These are phyloP conservation scores for Camellia oleifera DNA, from an alignment of 179 eudicot genomes.

Conservation along the genomic window DNA sequence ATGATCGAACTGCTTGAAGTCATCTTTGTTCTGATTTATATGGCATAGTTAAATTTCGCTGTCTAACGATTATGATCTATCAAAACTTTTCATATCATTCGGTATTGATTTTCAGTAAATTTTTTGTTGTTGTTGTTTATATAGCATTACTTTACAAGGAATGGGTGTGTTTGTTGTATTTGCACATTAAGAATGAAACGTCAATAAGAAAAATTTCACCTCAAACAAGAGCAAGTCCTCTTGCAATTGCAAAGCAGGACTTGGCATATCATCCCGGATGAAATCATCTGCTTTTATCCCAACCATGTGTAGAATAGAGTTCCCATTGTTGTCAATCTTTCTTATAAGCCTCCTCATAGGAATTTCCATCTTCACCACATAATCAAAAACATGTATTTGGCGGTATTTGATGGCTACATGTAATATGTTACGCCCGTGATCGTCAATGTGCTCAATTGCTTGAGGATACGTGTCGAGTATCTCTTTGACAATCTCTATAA, in stretches of 20 bases:
- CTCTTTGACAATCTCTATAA: neutral
- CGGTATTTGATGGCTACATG: slow-evolving; percentile 4
- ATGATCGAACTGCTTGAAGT: too few relatives aligned
- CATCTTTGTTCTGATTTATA: too few relatives aligned
- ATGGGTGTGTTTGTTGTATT: too few relatives aligned
- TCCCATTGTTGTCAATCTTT: neutral
- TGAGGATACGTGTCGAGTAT: neutral
- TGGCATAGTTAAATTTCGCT: too few relatives aligned
- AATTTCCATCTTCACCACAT: neutral
- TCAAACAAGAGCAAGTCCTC: slow-evolving; percentile 7
- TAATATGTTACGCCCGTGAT: neutral
- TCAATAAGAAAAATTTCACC: neutral
- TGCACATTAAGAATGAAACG: neutral
- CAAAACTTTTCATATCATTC: too few relatives aligned
- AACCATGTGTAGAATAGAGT: slow-evolving; percentile 14
- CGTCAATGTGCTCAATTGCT: slow-evolving; percentile 9
- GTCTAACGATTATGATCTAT: too few relatives aligned
- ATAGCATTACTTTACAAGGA: too few relatives aligned
- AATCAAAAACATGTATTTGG: neutral
- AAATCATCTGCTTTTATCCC: neutral
- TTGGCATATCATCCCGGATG: neutral
- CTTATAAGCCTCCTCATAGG: neutral
- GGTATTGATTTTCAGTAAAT: too few relatives aligned
- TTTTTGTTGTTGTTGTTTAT: too few relatives aligned
- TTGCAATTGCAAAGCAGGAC: slow-evolving; percentile 4